phyloP scores from a whole-genome alignment of 1,284 basidiomycete species.

The Ceratobasidium sp. region DNA sequence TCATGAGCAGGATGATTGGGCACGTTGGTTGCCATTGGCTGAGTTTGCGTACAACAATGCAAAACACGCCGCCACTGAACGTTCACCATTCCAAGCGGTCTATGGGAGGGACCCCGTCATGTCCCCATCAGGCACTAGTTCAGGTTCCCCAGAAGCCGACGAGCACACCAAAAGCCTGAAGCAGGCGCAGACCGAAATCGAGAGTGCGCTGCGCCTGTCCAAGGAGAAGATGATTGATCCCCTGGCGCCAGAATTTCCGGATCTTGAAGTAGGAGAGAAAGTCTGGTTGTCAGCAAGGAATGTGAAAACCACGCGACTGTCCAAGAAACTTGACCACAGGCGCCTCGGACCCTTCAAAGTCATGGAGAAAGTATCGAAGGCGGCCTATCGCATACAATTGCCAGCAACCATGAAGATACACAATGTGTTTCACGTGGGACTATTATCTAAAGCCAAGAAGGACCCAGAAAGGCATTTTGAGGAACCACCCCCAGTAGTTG shows the following conservation, averaged over 20 bases:
- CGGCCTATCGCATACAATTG: constrained; percentile 9
- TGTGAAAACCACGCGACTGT: constrained; percentile 56
- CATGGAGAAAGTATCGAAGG: background rate
- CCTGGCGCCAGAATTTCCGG: background rate
- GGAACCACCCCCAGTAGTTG: constrained; percentile 24
- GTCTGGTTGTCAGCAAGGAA: constrained; percentile 56
- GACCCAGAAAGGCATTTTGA: background rate
- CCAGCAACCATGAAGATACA: constrained; percentile 4
- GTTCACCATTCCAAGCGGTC: constrained; percentile 47
- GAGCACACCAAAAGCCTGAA: background rate
- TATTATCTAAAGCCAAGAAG: background rate
- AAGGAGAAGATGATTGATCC: background rate
- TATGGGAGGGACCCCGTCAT: background rate
- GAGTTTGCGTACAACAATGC: constrained; percentile 47
- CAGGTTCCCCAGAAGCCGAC: background rate
- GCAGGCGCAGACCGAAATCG: background rate
- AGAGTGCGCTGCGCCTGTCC: background rate
- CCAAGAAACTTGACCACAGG: constrained; percentile 56
- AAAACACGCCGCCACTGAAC: constrained; percentile 33
- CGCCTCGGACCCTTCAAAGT: constrained; percentile 31
- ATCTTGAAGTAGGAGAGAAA: constrained; percentile 54
- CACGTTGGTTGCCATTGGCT: constrained; percentile 43
- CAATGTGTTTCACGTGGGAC: constrained; percentile 9
- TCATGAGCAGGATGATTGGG: constrained; percentile 48
- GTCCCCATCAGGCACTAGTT: background rate